Conservation (phyloP, 306 rosid species). For the Casuarina glauca region DNA sequence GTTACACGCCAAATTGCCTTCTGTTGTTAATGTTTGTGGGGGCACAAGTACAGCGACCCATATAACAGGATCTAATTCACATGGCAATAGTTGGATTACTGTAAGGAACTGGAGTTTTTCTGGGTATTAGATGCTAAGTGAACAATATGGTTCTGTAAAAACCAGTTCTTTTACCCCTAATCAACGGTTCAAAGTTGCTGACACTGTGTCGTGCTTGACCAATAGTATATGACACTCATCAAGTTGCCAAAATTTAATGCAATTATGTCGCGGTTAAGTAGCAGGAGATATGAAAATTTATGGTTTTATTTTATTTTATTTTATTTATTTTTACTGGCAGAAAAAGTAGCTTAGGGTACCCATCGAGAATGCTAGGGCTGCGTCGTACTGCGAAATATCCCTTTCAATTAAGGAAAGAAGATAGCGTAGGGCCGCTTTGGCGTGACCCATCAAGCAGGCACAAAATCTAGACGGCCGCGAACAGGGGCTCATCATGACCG, state of each 20-base stretch:
- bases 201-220: not conserved
- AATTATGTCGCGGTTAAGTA: not conserved
- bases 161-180: not conserved
- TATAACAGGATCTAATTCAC: not conserved
- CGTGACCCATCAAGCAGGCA: conserved; percentile 10
- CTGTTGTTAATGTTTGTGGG: too few species aligned
- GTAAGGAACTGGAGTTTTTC: not conserved
- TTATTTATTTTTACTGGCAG: too few species aligned
- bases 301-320: too few species aligned
- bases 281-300: too few species aligned
- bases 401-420: not conserved
- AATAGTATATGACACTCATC: not conserved
- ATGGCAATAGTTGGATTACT: not conserved
- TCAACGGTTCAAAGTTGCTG: not conserved
- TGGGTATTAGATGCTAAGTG: not conserved
- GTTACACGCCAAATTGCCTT: too few species aligned
- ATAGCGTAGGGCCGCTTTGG: not conserved
- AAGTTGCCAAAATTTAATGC: not conserved
- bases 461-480: not conserved
- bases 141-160: not conserved
- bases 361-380: conserved; percentile 19
- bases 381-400: not conserved
- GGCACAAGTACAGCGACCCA: not conserved
- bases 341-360: not conserved
- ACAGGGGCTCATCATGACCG: conserved; percentile 31